Percentiles rank a stretch among this genome's conserved stretches.
Evolutionary conservation across 2,329 filamentous ascomycete genomes (phyloP).

Genomic region (Trichoderma sp.): DNA sequence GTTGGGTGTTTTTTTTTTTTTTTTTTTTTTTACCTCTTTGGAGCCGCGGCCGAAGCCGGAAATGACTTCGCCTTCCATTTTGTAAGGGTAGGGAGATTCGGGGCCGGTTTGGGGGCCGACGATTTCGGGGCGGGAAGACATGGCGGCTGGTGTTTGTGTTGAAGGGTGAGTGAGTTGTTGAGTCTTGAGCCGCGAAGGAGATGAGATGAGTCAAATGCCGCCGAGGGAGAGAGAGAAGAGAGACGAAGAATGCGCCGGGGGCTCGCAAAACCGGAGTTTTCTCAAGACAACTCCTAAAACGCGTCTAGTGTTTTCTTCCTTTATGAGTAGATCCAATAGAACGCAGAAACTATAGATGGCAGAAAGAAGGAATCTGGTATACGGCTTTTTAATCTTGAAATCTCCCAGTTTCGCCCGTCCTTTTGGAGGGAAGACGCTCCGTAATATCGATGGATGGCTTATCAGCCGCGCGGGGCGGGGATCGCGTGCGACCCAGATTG

Average conservation of each 20-base stretch:
- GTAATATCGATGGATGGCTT: not conserved
- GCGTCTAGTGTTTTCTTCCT: not conserved
- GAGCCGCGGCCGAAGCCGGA: slow-evolving; percentile 91
- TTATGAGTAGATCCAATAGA: not conserved
- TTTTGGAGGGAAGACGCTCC: not conserved
- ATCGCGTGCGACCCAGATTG: not conserved
- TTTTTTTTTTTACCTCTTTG: slow-evolving; percentile 64
- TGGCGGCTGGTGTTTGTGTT: slow-evolving; percentile 16
- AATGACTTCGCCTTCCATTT: slow-evolving; percentile 81
- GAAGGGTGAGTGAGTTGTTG: not conserved
- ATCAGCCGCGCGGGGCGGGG: not conserved
- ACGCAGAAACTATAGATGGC: not conserved
- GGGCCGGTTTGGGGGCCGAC: slow-evolving; percentile 73
- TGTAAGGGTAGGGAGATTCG: slow-evolving; percentile 73
- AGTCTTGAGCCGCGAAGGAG: too few relatives aligned
- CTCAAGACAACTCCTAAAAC: not conserved
- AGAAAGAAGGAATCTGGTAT: not conserved
- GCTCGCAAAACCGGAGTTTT: not conserved
- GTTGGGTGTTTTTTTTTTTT: not conserved
- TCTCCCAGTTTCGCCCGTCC: too few relatives aligned
- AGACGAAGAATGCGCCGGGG: not conserved
- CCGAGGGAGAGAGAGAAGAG: not conserved
- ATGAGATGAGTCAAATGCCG: slow-evolving; percentile 1
- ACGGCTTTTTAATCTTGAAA: not conserved
- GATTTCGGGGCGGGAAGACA: slow-evolving; percentile 58